Percentiles rank a stretch among this genome's conserved stretches.
phyloP scores from a whole-genome alignment of 805 yeast genomes.

The Saturnispora hagleri region DNA sequence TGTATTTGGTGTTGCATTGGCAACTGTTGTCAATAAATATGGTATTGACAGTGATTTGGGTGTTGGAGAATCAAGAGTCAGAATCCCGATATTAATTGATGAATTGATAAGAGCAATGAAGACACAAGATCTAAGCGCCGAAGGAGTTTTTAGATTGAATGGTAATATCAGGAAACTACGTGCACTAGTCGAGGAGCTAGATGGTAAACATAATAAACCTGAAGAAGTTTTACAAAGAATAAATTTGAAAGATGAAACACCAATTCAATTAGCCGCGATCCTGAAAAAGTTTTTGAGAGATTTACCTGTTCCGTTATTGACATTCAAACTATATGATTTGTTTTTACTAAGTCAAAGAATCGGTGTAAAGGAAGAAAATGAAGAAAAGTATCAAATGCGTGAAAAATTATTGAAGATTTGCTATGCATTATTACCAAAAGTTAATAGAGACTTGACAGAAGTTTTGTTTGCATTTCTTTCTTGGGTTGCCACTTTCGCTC shows the following conservation, averaged over 20 bases:
- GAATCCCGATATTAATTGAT: slow-evolving; percentile 80
- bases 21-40: slow-evolving; percentile 50
- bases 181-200: slow-evolving; percentile 64
- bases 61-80: slow-evolving; percentile 69
- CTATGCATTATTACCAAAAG: slow-evolving; percentile 71
- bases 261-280: slow-evolving; percentile 88
- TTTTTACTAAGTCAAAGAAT: slow-evolving; percentile 67
- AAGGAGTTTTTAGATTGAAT: slow-evolving; percentile 91
- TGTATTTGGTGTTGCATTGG: slow-evolving; percentile 77
- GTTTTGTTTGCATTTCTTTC: slow-evolving; percentile 76
- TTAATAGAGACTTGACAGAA: slow-evolving; percentile 78
- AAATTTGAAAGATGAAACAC: slow-evolving; percentile 60
- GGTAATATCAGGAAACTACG: slow-evolving; percentile 84
- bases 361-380: slow-evolving; percentile 5
- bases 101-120: slow-evolving; percentile 76
- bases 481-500: slow-evolving; percentile 95
- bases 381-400: slow-evolving; percentile 26
- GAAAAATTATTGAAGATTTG: slow-evolving; percentile 51
- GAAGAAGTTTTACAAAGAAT: slow-evolving; percentile 42
- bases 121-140: slow-evolving; percentile 89
- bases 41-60: slow-evolving; percentile 84
- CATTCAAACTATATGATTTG: slow-evolving; percentile 61
- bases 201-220: slow-evolving; percentile 50
- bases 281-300: slow-evolving; percentile 88
- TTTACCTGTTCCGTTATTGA: slow-evolving; percentile 83